Conservation (phyloP, 2,329 filamentous ascomycete species). For the Aspergillus sp. region DNA sequence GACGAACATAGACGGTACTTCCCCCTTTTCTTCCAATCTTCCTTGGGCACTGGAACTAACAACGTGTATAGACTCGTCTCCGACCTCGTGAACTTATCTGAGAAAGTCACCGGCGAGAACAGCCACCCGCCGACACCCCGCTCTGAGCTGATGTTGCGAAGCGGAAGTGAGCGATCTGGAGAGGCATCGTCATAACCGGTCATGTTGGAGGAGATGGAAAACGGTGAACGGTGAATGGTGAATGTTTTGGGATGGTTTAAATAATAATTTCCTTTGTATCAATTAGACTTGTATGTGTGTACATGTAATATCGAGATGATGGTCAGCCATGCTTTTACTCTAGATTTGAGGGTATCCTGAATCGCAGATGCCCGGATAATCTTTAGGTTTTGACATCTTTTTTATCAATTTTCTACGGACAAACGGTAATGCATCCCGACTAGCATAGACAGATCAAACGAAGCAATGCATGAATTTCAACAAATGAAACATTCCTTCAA, state of each 20-base stretch:
- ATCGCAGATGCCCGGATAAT: too few species aligned
- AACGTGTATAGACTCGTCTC: constrained; percentile 27
- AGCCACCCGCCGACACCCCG: constrained; percentile 25
- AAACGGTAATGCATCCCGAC: too few species aligned
- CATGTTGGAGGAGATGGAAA: neutral
- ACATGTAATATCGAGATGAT: too few species aligned
- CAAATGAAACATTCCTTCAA: neutral
- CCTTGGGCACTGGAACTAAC: constrained; percentile 4
- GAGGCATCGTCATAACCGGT: constrained; percentile 6
- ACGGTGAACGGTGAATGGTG: neutral
- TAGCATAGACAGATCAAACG: too few species aligned
- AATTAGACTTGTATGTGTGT: constrained; percentile 18
- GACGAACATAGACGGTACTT: constrained; percentile 37
- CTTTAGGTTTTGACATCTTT: too few species aligned
- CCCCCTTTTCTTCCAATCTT: neutral
- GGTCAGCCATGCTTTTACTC: too few species aligned
- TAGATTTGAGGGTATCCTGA: too few species aligned
- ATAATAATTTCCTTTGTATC: constrained; percentile 10
- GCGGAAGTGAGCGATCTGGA: constrained; percentile 3
- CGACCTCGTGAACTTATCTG: constrained; percentile 31
- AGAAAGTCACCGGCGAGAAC: constrained; percentile 21
- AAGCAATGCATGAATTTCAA: too few species aligned
- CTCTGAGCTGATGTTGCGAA: constrained; percentile 11
- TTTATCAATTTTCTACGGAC: too few species aligned
- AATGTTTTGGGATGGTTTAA: neutral